These are phyloP conservation scores for Panaeolus cyanescens DNA, from an alignment of 768 basidiomycete genomes.

Conservation along the genomic window DNA sequence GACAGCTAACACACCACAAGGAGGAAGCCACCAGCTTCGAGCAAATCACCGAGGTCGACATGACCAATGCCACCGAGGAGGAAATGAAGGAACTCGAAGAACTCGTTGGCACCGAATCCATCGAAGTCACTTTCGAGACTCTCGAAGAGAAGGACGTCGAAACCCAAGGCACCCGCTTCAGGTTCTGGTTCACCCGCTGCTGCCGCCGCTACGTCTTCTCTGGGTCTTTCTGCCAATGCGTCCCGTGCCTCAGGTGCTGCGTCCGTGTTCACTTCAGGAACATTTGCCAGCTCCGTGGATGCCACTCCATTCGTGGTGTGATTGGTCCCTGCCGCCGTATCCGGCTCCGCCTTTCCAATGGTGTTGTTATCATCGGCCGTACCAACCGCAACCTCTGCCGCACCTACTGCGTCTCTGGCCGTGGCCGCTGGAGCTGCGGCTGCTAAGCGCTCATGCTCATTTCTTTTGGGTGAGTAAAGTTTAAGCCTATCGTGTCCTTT, in stretches of 20 bases:
- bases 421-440: not conserved
- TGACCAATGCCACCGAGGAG: not conserved
- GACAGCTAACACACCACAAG: not conserved
- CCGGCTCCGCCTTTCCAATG: not conserved
- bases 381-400: not conserved
- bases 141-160: slow-evolving; percentile 1
- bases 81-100: not conserved
- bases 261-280: not conserved
- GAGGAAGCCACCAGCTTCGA: not conserved
- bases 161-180: not conserved
- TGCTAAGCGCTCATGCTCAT: not conserved
- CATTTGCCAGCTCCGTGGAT: not conserved
- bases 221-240: not conserved
- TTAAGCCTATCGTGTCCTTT: no score
- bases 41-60: not conserved
- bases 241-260: not conserved
- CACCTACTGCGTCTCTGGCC: not conserved
- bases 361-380: not conserved
- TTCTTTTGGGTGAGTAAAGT: no score
- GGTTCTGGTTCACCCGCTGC: not conserved
- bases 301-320: not conserved
- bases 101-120: not conserved
- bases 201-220: slow-evolving; percentile 1
- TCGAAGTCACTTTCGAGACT: not conserved
- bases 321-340: not conserved